Conservation (phyloP, 805 yeast species). For the Ogataea chonburiensis region DNA sequence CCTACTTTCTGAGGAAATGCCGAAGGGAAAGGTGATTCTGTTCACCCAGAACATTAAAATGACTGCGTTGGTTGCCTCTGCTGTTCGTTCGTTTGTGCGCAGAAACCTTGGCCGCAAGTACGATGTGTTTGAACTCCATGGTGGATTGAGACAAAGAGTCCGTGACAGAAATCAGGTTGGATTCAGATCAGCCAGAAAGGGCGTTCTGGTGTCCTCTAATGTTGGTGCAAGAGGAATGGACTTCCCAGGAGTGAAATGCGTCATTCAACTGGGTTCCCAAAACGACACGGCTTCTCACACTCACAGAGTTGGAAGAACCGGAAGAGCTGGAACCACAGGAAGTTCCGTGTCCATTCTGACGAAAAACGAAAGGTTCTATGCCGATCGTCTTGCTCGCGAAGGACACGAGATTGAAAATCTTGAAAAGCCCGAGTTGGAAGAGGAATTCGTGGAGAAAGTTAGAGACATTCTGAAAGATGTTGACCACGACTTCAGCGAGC, state of each 20-base stretch:
- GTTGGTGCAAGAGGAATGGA: constrained; percentile 98
- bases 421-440: constrained; percentile 37
- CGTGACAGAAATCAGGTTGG: constrained; percentile 42
- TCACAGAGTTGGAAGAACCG: constrained; percentile 95
- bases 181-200: constrained; percentile 39
- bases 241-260: constrained; percentile 84
- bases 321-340: constrained; percentile 85
- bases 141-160: constrained; percentile 65
- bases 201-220: constrained; percentile 79
- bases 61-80: constrained; percentile 54
- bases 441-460: constrained; percentile 26
- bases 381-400: constrained; percentile 47
- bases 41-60: constrained; percentile 77
- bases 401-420: constrained; percentile 54
- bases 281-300: constrained; percentile 74
- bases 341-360: constrained; percentile 61
- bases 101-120: constrained; percentile 16
- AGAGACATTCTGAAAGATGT: constrained; percentile 8
- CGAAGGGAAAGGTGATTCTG: constrained; percentile 63
- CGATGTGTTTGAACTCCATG: constrained; percentile 49
- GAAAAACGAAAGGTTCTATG: constrained; percentile 55
- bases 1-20: constrained; percentile 41
- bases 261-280: constrained; percentile 80
- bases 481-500: constrained; percentile 14
- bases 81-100: constrained; percentile 32